phyloP scores from a whole-genome alignment of 2,329 filamentous ascomycete species.

The Exophiala sideris region DNA sequence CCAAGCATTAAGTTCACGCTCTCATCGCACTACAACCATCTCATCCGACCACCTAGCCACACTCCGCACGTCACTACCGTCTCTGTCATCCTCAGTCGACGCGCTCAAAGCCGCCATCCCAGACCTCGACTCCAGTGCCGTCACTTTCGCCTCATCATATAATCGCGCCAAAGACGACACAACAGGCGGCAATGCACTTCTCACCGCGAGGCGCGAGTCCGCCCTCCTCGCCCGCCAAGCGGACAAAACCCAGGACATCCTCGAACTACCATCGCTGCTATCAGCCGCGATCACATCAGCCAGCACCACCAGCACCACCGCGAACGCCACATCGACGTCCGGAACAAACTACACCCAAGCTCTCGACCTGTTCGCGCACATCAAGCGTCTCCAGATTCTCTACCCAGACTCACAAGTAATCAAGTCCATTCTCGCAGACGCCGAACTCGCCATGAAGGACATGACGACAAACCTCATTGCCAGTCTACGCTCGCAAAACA shows the following conservation, averaged over 20 bases:
- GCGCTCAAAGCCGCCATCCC: slow-evolving; percentile 71
- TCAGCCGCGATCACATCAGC: slow-evolving; percentile 63
- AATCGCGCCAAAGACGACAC: slow-evolving; percentile 57
- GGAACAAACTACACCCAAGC: slow-evolving; percentile 78
- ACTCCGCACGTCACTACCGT: slow-evolving; percentile 68
- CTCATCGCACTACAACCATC: slow-evolving; percentile 77
- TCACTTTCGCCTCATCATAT: slow-evolving; percentile 79
- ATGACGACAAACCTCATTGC: slow-evolving; percentile 82
- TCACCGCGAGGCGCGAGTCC: slow-evolving; percentile 72
- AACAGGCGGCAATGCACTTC: slow-evolving; percentile 59
- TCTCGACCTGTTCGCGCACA: slow-evolving; percentile 88
- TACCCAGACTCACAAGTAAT: slow-evolving; percentile 78
- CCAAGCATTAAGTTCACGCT: slow-evolving; percentile 84
- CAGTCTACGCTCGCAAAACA: slow-evolving; percentile 64
- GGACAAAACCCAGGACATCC: slow-evolving; percentile 82
- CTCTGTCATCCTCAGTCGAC: slow-evolving; percentile 62
- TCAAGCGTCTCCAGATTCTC: slow-evolving; percentile 76
- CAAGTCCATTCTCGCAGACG: slow-evolving; percentile 67
- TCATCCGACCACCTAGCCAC: slow-evolving; percentile 75
- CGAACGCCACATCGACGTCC: slow-evolving; percentile 40
- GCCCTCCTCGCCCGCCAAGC: slow-evolving; percentile 81
- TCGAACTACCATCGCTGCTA: slow-evolving; percentile 83
- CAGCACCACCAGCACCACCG: slow-evolving; percentile 36
- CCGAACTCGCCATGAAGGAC: slow-evolving; percentile 81
- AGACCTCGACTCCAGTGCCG: slow-evolving; percentile 71